Evolutionary conservation across 2,329 filamentous ascomycete species (phyloP), one percentile per base, ranked within the genome.

Genomic region (Nothophaeocryptopus gaeumannii): DNA sequence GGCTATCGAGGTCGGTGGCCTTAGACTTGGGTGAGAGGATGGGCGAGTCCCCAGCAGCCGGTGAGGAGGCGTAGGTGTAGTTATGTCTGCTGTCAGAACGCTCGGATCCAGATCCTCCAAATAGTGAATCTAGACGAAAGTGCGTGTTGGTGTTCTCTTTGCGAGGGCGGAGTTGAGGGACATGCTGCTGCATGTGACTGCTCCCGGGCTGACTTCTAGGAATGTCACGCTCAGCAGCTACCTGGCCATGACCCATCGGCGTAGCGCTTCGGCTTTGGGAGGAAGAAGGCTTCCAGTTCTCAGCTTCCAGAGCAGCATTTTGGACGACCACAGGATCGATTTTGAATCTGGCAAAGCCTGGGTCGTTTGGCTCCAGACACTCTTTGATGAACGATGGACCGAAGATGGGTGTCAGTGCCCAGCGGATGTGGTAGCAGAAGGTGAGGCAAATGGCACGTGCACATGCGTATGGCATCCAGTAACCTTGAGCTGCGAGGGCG

Each of bases 381-480:
- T 82, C 72, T 2, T 77, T 75, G 2, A 89, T 84, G 66, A 99
- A 99, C 35, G 83, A 79, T 10, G 83, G 80, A 0, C 93, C 93
- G 67, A 99, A 99, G 52, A 99, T 78, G 5, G 93, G 93, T 8
- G 93, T 93, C 47, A 99, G 74, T 0, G 88, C 91, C 50, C 85
- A 85, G 11, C 92, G 85, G 54, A 99, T 95, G 32, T 80, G 74
- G 67, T 85, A 83, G 72, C 92, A 97, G 68, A 97, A 97, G 1
- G 88, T 96, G 3, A 88, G 81, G 63, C 91, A 95, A 44, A 99
- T 76, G 9, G 89, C 90, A 70, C 81, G 86, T 39, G 93, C 93
- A 59, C 90, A 95, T 34, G 82, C 74, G 63, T 85, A 97, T 2
- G 92, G 92, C 81, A 97, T 89, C 93, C 93, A 99, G 70, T 97